Base-by-base conservation (phyloP, 345 rosid genomes). In the Populus pruinosa region DNA sequence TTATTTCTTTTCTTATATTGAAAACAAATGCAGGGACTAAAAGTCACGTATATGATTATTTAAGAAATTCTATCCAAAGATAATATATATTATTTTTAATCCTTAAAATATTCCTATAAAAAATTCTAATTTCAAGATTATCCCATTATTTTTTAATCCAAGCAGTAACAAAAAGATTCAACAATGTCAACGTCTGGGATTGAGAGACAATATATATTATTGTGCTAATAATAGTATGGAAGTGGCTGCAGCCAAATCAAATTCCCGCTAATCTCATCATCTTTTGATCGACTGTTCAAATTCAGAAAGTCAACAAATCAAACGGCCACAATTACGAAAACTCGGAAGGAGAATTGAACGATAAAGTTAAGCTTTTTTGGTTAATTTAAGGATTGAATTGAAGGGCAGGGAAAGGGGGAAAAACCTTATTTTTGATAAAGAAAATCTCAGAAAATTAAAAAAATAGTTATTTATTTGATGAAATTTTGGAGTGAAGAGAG, bases 281-380 rank as follows among this genome's bases (percentile, higher is more conserved):
- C 79, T 49, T 69, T 71, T 49, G 76, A 79, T 79, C 73, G 72
- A 59, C 70, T 78, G 76, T 36, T 79, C 71, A 78, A 38, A 82
- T 41, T 20, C 76, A 25, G 72, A 12, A 82, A 86, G 86, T 83
- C 88, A 84, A 89, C 82, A 80, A 89, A 85, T 79, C 81, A 73
- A 70, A 73, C 55, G 14, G 74, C 66, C 68, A 18, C 38, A 49
- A 77, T 41, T 13, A 36, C 18, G 12, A 31, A 76, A 55, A 43
- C 50, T 61, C 13, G 39, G 67, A 70, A 74, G 44, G 73, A 47
- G 71, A 80, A 77, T 76, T 80, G 83, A 27, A 25, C 9, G 55
- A 72, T 68, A 73, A 76, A 75, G 43, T 65, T 67, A n/a, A 67
- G 21, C 35, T 74, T 68, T 41, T 18, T 29, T 11, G 38, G 55